Conservation (phyloP, 2,329 filamentous ascomycete genomes). For the Fonsecaea multimorphosa region DNA sequence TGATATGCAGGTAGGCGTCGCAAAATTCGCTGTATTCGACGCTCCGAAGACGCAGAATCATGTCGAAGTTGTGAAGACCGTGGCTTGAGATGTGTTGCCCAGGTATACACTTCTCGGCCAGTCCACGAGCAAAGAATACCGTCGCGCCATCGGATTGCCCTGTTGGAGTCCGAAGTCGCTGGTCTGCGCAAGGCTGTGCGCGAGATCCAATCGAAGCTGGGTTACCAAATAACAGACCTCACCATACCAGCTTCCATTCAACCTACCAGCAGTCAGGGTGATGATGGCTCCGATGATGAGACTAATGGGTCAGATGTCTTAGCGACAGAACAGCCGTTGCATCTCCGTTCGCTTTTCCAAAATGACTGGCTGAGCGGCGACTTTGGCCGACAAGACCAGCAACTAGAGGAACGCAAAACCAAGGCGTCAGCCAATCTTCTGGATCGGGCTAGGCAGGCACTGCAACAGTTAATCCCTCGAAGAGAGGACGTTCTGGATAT, state of each 20-base stretch:
- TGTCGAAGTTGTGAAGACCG: slow-evolving; percentile 34
- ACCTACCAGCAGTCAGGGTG: background rate
- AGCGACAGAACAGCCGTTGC: slow-evolving; percentile 21
- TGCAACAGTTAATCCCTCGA: slow-evolving; percentile 29
- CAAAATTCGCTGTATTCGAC: slow-evolving; percentile 32
- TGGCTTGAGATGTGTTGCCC: slow-evolving; percentile 24
- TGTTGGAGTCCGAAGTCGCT: slow-evolving; percentile 28
- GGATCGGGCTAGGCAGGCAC: slow-evolving; percentile 20
- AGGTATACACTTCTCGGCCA: slow-evolving; percentile 19
- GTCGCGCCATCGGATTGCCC: slow-evolving; percentile 26
- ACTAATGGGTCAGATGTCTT: slow-evolving; percentile 26
- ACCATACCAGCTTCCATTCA: slow-evolving; percentile 1
- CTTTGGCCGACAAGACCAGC: slow-evolving; percentile 1
- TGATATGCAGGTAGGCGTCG: slow-evolving; percentile 28
- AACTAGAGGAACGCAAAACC: slow-evolving; percentile 9
- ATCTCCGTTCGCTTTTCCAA: slow-evolving; percentile 29
- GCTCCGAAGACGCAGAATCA: slow-evolving; percentile 18
- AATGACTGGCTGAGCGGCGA: slow-evolving; percentile 29
- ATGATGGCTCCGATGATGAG: slow-evolving; percentile 24
- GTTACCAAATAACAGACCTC: slow-evolving; percentile 5
- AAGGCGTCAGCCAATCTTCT: slow-evolving; percentile 21
- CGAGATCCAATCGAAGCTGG: slow-evolving; percentile 26
- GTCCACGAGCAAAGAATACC: slow-evolving; percentile 8
- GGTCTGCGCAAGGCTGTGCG: slow-evolving; percentile 22
- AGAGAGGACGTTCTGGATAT: slow-evolving; percentile 19